These are phyloP conservation scores for Tetrahymena thermophila DNA, from an alignment of 73 alveolate genomes.

Conservation along the genomic window DNA sequence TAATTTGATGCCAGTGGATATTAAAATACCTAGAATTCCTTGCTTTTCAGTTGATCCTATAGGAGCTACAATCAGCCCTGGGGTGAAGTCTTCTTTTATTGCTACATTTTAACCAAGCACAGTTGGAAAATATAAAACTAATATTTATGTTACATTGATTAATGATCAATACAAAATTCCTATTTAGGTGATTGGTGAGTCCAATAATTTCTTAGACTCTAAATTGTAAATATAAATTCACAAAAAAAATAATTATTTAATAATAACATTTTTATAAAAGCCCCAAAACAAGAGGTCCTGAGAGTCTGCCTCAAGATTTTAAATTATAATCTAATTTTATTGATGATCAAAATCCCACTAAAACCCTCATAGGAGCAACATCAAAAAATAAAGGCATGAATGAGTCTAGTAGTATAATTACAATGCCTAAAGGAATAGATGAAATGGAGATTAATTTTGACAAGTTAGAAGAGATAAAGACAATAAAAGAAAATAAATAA, in stretches of 20 bases:
- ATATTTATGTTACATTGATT: not conserved
- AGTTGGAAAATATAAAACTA: slow-evolving; percentile 27
- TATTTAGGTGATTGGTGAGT: slow-evolving; percentile 9
- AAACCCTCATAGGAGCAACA: not conserved
- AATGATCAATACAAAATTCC: slow-evolving; percentile 17
- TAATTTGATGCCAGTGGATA: slow-evolving; percentile 5
- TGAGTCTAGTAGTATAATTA: slow-evolving; percentile 4
- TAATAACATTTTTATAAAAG: slow-evolving; percentile 15
- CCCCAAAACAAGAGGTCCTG: slow-evolving; percentile 45
- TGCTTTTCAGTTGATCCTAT: slow-evolving; percentile 17
- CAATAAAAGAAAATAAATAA: slow-evolving; percentile 8
- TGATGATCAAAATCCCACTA: slow-evolving; percentile 17
- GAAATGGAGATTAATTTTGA: slow-evolving; percentile 25
- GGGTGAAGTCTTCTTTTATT: not conserved
- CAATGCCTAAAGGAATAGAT: slow-evolving; percentile 14
- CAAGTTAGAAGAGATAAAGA: slow-evolving; percentile 7
- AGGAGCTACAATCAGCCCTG: slow-evolving; percentile 7
- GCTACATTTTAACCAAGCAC: slow-evolving; percentile 30
- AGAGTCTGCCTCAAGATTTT: slow-evolving; percentile 36
- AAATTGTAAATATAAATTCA: not conserved
- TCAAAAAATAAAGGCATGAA: not conserved
- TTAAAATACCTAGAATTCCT: slow-evolving; percentile 20
- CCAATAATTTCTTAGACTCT: slow-evolving; percentile 1
- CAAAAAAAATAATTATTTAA: not conserved
- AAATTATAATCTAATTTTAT: slow-evolving; percentile 2